phyloP scores from a whole-genome alignment of 495 filamentous ascomycete species.

The Elasticomyces elasticus region DNA sequence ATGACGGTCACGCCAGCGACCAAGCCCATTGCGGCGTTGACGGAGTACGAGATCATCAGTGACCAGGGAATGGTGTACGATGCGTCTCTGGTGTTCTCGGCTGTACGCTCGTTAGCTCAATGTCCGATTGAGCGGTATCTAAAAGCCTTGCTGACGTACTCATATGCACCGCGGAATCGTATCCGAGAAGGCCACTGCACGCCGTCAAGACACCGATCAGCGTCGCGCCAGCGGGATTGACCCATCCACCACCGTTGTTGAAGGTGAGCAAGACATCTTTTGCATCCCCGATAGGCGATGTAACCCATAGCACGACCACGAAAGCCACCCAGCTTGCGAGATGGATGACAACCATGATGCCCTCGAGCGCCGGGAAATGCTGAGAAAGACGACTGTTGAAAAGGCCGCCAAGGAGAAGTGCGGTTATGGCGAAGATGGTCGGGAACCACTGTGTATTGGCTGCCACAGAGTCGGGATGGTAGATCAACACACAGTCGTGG shows the following conservation, averaged over 20 bases:
- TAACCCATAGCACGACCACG: conserved; percentile 24
- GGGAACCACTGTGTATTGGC: conserved; percentile 23
- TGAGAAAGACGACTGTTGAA: conserved; percentile 26
- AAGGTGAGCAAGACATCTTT: conserved; percentile 24
- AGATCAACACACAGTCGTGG: conserved; percentile 2
- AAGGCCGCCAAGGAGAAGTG: conserved; percentile 16
- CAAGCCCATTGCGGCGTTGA: conserved; percentile 26
- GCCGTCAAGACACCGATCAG: conserved; percentile 26
- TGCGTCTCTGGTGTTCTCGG: conserved; percentile 30
- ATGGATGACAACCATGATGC: conserved; percentile 24
- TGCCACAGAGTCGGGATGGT: conserved; percentile 15
- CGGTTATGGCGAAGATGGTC: conserved; percentile 21
- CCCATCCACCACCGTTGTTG: conserved; percentile 25
- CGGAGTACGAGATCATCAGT: conserved; percentile 22
- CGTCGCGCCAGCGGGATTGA: conserved; percentile 20
- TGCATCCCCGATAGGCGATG: conserved; percentile 18
- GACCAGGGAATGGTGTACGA: conserved; percentile 26
- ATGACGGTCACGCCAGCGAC: conserved; percentile 16
- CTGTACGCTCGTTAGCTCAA: conserved; percentile 4
- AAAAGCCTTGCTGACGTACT: too few species aligned
- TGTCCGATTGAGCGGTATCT: neutral
- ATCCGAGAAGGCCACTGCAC: conserved; percentile 21
- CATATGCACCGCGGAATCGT: neutral
- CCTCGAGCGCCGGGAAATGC: conserved; percentile 25
- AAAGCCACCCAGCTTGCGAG: conserved; percentile 27